Conservation (phyloP, 306 rosid species). For the Glycine latifolia region DNA sequence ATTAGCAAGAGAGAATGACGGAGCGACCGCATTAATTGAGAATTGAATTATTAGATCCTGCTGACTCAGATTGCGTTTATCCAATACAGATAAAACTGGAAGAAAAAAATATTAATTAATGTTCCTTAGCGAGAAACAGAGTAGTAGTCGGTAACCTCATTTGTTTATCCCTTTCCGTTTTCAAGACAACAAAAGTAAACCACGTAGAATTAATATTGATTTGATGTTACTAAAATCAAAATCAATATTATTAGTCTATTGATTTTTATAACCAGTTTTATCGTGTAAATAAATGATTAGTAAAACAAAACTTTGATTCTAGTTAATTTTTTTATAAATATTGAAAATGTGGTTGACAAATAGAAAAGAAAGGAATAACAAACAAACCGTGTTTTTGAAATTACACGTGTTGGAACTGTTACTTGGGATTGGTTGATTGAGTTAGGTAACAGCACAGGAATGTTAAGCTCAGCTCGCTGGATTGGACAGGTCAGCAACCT, state of each 20-base stretch:
- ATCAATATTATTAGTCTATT: too few species aligned
- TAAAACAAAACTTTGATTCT: too few species aligned
- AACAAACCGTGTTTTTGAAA: slow-evolving; percentile 36
- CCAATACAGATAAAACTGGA: not conserved
- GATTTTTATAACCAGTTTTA: too few species aligned
- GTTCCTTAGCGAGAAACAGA: not conserved
- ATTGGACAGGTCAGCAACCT: slow-evolving; percentile 45
- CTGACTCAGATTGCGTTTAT: slow-evolving; percentile 37
- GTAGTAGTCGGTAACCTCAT: not conserved
- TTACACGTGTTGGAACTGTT: not conserved
- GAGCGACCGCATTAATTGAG: not conserved
- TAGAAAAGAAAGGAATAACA: not conserved
- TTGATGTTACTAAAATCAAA: too few species aligned
- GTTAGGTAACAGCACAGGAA: slow-evolving; percentile 31
- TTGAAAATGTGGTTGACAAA: not conserved
- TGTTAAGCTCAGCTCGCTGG: not conserved
- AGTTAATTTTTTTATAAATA: not conserved
- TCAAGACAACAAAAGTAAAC: not conserved
- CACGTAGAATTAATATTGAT: too few species aligned
- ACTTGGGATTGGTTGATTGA: slow-evolving; percentile 17
- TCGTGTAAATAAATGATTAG: too few species aligned
- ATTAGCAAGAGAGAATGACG: not conserved
- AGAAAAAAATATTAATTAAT: not conserved
- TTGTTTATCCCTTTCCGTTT: not conserved
- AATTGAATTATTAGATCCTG: not conserved